Percentiles rank a stretch among this genome's conserved stretches.
Evolutionary conservation across 805 yeast genomes (phyloP).

Genomic region (Schwanniomyces sp.): DNA sequence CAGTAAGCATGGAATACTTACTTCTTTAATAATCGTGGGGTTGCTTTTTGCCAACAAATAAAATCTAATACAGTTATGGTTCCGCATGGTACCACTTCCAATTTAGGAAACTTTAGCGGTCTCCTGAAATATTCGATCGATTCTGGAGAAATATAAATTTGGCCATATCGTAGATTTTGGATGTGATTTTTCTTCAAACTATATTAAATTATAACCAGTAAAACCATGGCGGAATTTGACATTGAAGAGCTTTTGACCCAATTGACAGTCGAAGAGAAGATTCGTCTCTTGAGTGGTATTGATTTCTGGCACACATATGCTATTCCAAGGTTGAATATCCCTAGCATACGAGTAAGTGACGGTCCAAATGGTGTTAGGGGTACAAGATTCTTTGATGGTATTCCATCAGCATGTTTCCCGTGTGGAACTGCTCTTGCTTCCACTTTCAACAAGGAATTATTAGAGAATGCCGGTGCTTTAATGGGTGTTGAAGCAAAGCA

Average conservation of each 20-base stretch:
- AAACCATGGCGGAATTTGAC: slow-evolving; percentile 11
- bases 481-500: slow-evolving; percentile 33
- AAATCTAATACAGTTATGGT: too few species aligned
- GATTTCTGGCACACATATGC: slow-evolving; percentile 54
- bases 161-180: not conserved
- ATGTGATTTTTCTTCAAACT: not conserved
- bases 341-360: slow-evolving; percentile 43
- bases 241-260: slow-evolving; percentile 21
- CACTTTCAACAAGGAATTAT: slow-evolving; percentile 27
- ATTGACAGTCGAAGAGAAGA: slow-evolving; percentile 26
- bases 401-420: slow-evolving; percentile 32
- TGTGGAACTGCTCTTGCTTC: slow-evolving; percentile 35
- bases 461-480: slow-evolving; percentile 26
- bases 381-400: slow-evolving; percentile 24
- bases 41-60: too few species aligned
- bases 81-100: not conserved
- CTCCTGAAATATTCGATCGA: not conserved
- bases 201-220: not conserved
- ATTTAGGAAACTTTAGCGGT: not conserved
- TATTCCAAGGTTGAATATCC: slow-evolving; percentile 40
- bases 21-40: too few species aligned
- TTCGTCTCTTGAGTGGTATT: slow-evolving; percentile 27
- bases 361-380: slow-evolving; percentile 38
- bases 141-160: not conserved
- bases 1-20: too few species aligned